These are phyloP conservation scores for Ceratocystis eucalypticola DNA, from an alignment of 2,329 filamentous ascomycete species.

Conservation along the genomic window DNA sequence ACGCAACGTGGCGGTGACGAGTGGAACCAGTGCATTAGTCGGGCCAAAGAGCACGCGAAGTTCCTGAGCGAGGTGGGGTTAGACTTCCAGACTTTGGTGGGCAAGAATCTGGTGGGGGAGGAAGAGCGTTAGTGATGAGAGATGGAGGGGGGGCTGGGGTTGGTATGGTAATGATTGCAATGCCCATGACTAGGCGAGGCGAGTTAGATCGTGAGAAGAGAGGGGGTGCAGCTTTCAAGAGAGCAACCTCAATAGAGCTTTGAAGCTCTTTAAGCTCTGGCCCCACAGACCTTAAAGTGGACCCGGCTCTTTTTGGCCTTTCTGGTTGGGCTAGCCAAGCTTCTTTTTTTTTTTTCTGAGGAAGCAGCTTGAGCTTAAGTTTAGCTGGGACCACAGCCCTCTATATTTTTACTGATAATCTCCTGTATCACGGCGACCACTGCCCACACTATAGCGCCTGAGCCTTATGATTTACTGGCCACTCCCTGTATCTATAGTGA, in stretches of 20 bases:
- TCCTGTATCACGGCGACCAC: not conserved
- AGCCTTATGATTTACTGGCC: no score
- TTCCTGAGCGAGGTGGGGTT: slow-evolving; percentile 75
- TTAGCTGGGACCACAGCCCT: not conserved
- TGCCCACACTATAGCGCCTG: not conserved
- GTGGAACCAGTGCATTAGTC: slow-evolving; percentile 72
- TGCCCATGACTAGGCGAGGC: no score
- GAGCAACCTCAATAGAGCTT: no score
- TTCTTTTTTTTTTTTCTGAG: not conserved
- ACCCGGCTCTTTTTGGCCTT: not conserved
- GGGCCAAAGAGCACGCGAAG: slow-evolving; percentile 65
- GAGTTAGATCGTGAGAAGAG: no score
- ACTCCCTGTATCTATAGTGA: no score
- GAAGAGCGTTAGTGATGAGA: slow-evolving; percentile 17
- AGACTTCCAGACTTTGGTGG: slow-evolving; percentile 76
- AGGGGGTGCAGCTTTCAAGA: no score
- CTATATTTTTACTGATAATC: not conserved
- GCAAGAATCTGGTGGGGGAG: slow-evolving; percentile 34
- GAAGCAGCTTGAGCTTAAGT: no score
- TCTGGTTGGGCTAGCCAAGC: not conserved
- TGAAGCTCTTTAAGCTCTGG: no score
- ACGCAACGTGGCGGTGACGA: slow-evolving; percentile 61
- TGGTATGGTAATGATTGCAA: no score
- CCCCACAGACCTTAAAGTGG: not conserved
- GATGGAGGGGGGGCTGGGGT: not conserved